These are phyloP conservation scores for Priceomyces fermenticarens DNA, from an alignment of 805 yeast genomes.

Conservation along the genomic window DNA sequence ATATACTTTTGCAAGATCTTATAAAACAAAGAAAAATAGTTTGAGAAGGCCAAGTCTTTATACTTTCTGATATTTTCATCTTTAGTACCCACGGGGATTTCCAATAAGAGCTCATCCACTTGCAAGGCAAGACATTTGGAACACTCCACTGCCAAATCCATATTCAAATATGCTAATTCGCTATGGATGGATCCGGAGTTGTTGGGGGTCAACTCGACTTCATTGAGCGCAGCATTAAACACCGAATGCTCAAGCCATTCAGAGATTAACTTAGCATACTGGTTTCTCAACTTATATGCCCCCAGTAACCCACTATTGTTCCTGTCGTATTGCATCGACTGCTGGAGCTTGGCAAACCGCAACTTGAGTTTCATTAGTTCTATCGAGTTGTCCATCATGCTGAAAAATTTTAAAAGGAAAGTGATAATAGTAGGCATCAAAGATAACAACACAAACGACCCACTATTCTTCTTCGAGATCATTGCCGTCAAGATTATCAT, in stretches of 20 bases:
- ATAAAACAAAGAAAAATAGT: conserved; percentile 62
- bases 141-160: conserved; percentile 65
- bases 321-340: conserved; percentile 32
- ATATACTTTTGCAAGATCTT: conserved; percentile 46
- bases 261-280: conserved; percentile 42
- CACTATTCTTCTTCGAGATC: conserved; percentile 31
- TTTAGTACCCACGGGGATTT: conserved; percentile 53
- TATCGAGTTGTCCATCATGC: conserved; percentile 21
- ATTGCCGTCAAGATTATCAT: conserved; percentile 44
- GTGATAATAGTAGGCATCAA: conserved; percentile 28
- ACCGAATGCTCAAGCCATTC: conserved; percentile 58
- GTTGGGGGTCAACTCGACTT: background rate
- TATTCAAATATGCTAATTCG: conserved; percentile 46
- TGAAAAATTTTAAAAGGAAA: conserved; percentile 26
- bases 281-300: conserved; percentile 47
- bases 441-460: conserved; percentile 31
- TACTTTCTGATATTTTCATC: conserved; percentile 53
- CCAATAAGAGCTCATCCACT: conserved; percentile 56
- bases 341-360: conserved; percentile 39
- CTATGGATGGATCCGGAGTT: conserved; percentile 13
- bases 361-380: conserved; percentile 39
- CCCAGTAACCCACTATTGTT: conserved; percentile 36
- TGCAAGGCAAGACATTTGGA: conserved; percentile 56
- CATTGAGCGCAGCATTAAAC: conserved; percentile 12
- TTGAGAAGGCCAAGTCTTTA: conserved; percentile 62